Conservation (phyloP, 331 rosid species). For the Quercus tomentella region DNA sequence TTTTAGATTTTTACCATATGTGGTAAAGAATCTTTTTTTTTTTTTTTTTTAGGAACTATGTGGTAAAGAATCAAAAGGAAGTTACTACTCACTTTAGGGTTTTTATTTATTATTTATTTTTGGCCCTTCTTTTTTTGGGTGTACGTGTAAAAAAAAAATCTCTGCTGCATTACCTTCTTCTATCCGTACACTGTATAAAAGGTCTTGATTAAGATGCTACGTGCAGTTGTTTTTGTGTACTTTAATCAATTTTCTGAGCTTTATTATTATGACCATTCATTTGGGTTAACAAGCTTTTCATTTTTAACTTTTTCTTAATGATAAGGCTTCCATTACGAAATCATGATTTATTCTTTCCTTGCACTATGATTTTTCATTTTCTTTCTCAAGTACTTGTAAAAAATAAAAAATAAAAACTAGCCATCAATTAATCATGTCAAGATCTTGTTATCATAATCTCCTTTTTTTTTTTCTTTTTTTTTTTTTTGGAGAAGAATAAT, state of each 20-base stretch:
- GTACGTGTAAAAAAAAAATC: not conserved
- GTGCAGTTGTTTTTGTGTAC: constrained; percentile 32
- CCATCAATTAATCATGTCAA: too few relatives aligned
- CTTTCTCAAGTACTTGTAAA: too few relatives aligned
- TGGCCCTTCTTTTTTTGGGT: not conserved
- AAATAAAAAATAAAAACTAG: too few relatives aligned
- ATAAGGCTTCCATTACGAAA: too few relatives aligned
- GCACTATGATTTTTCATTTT: too few relatives aligned
- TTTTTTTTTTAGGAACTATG: not conserved
- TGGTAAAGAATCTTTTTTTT: not conserved
- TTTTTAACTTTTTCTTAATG: not conserved
- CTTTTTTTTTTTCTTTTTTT: too few relatives aligned
- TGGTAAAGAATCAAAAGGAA: too few relatives aligned
- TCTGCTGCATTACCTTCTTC: not conserved
- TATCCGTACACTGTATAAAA: constrained; percentile 38
- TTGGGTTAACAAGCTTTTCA: constrained; percentile 10
- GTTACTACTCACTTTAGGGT: not conserved
- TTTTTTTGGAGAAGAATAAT: too few relatives aligned
- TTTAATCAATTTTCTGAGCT: constrained; percentile 20
- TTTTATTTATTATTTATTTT: not conserved
- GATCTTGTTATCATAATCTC: too few relatives aligned
- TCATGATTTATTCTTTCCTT: too few relatives aligned
- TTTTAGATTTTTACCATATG: too few relatives aligned
- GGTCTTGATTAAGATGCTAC: constrained; percentile 50
- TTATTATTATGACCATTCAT: constrained; percentile 23